These are phyloP conservation scores for Salinomyces thailandicus DNA, from an alignment of 2,329 filamentous ascomycete species.

Conservation along the genomic window DNA sequence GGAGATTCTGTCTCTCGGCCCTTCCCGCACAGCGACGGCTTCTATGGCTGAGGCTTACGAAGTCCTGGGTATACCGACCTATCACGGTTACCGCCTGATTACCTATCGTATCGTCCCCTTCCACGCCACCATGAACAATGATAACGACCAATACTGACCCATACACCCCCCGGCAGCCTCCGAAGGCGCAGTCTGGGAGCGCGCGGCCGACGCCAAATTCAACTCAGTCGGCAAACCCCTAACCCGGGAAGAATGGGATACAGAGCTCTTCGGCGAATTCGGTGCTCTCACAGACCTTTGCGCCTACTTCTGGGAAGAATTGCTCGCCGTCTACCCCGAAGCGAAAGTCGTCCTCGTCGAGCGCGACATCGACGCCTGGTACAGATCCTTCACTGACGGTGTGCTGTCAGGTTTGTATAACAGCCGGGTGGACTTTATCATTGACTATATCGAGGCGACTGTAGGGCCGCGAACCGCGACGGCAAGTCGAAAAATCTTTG, in stretches of 20 bases:
- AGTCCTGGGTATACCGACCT: slow-evolving; percentile 7
- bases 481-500: background rate
- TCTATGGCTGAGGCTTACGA: slow-evolving; percentile 3
- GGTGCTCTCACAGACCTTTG: slow-evolving; percentile 24
- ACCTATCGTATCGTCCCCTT: background rate
- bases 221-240: background rate
- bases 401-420: background rate
- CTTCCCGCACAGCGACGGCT: slow-evolving; percentile 3
- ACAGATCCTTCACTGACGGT: slow-evolving; percentile 5
- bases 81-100: slow-evolving; percentile 9
- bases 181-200: background rate
- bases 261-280: slow-evolving; percentile 17
- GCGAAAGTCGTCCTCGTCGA: slow-evolving; percentile 12
- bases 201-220: background rate
- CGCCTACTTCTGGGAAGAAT: slow-evolving; percentile 10
- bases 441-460: background rate
- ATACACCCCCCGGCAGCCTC: background rate
- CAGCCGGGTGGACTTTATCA: background rate
- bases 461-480: background rate
- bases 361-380: slow-evolving; percentile 19
- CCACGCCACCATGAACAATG: no score
- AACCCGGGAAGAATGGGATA: slow-evolving; percentile 14
- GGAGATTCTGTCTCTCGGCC: slow-evolving; percentile 3
- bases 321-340: slow-evolving; percentile 18
- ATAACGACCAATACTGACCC: no score